Evolutionary conservation across 2,329 filamentous ascomycete genomes (phyloP), one percentile per base, ranked within the genome.

Genomic region (Diaporthe ilicicola): DNA sequence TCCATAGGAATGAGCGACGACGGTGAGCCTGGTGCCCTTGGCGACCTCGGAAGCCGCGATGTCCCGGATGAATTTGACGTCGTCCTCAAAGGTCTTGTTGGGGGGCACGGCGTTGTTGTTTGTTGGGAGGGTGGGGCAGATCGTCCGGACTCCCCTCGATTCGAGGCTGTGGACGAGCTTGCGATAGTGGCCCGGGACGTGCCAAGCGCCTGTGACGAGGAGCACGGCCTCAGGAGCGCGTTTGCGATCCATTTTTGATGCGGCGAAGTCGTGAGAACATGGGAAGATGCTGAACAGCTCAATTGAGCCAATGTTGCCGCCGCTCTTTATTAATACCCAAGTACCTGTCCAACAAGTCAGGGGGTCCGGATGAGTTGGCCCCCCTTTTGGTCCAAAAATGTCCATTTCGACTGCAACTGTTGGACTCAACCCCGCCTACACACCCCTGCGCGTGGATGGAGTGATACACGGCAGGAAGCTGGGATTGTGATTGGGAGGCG

Each of bases 1-100:
- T 13, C 75, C 75, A 8, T 73, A 76, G 6, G 75, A 76, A 44
- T 76, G 75, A 5, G 70, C 74, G 22, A 76, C 50, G 53, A 75
- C 42, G 48, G 69, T 68, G 27, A 71, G 64, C 34, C 55, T 51
- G 51, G 64, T 71, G 53, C 69, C 69, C 39, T 59, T 66, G 15
- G 61, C 64, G 51, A 13, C 53, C 64, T 71, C 69, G 44, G 53
- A 34, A 15, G 64, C 53, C 32, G 48, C 54, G 29, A 71, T 37
- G 15, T 44, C 51, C 19, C 64, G 61, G 39, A 71, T 67, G 13
- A 71, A 22, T 7, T 54, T 48, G 24, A 74, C 46, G 24, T 75
- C 74, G 67, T 74, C 74, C 17, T 42, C 37, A 15, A 74, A 54
- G 8, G 70, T 72, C 48, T 70, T 72, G 70, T 73, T 73, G n/a